Percentiles rank a stretch among this genome's conserved stretches.
These are phyloP conservation scores for Rhizopogon parksii DNA, from an alignment of 1,284 basidiomycete species.

Conservation along the genomic window DNA sequence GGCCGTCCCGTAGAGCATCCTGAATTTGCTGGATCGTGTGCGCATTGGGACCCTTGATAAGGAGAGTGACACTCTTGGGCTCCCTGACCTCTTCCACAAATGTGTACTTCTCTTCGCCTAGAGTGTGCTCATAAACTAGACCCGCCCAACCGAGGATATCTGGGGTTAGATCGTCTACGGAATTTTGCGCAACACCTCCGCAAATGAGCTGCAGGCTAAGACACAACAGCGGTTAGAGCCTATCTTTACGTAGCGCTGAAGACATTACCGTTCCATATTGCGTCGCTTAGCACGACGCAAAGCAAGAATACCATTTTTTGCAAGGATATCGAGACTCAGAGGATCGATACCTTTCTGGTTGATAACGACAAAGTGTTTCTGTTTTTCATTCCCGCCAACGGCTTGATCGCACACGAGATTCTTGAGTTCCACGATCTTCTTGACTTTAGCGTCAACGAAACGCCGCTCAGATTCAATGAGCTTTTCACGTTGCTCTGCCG, in stretches of 20 bases:
- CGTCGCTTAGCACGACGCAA: conserved; percentile 93
- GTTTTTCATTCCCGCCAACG: conserved; percentile 72
- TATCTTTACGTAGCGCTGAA: conserved; percentile 20
- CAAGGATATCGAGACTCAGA: conserved; percentile 91
- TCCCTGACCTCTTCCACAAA: conserved; percentile 96
- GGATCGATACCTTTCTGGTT: conserved; percentile 99
- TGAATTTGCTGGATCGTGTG: conserved; percentile 97
- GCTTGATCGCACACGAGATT: conserved; percentile 92
- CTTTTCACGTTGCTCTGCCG: conserved; percentile 97
- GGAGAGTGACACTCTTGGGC: conserved; percentile 93
- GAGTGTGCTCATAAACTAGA: conserved; percentile 97
- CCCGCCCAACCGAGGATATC: conserved; percentile 95
- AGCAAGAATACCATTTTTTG: conserved; percentile 95
- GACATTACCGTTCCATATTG: conserved; percentile 87
- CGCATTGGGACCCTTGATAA: conserved; percentile 97
- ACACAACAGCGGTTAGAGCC: conserved; percentile 15
- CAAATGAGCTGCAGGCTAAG: conserved; percentile 84
- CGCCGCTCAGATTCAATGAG: conserved; percentile 95
- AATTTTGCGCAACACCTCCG: conserved; percentile 95
- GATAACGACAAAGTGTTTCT: conserved; percentile 90
- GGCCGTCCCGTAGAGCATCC: conserved; percentile 93
- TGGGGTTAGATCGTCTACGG: conserved; percentile 91
- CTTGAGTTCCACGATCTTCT: conserved; percentile 97
- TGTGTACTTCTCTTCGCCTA: conserved; percentile 98
- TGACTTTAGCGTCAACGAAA: conserved; percentile 91